These are phyloP conservation scores for Acanthamoeba culbertsoni DNA, from an alignment of 208 protist genomes.

Conservation along the genomic window DNA sequence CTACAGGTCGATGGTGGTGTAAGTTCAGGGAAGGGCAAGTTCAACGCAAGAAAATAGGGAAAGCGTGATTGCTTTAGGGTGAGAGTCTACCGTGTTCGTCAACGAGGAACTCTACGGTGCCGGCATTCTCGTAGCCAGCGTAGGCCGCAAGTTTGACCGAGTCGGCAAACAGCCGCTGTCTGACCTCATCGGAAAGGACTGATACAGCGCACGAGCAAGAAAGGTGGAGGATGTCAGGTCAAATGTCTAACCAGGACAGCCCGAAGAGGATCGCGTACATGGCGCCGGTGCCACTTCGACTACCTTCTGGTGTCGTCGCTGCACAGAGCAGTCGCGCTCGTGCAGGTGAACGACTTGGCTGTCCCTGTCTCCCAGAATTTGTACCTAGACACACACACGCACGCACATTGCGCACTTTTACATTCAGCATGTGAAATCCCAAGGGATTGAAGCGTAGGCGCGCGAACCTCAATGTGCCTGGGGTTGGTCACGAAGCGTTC, in stretches of 20 bases:
- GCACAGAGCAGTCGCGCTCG: slow-evolving; percentile 95
- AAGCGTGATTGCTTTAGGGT: too few relatives aligned
- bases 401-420: too few relatives aligned
- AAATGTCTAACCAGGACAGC: not conserved
- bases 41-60: too few relatives aligned
- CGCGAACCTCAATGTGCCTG: slow-evolving; percentile 47
- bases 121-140: slow-evolving; percentile 91
- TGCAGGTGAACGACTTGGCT: slow-evolving; percentile 92
- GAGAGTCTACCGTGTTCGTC: slow-evolving; percentile 78
- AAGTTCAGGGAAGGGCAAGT: too few relatives aligned
- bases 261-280: slow-evolving; percentile 29
- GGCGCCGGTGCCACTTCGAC: slow-evolving; percentile 75
- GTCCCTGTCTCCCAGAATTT: slow-evolving; percentile 91
- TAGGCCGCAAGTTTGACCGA: slow-evolving; percentile 86
- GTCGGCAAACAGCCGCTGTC: slow-evolving; percentile 85
- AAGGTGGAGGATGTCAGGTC: not conserved
- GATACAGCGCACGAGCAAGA: not conserved
- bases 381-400: too few relatives aligned
- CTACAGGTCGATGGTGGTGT: too few relatives aligned
- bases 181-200: slow-evolving; percentile 61
- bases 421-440: too few relatives aligned
- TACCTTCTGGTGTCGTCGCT: slow-evolving; percentile 96
- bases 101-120: slow-evolving; percentile 98
- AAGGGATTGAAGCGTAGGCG: not conserved
- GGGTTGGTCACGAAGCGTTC: slow-evolving; percentile 92